Percentiles rank a stretch among this genome's conserved stretches.
Evolutionary conservation across 192 early-diverging fungal species (phyloP).

Genomic region (Coemansia sp.): DNA sequence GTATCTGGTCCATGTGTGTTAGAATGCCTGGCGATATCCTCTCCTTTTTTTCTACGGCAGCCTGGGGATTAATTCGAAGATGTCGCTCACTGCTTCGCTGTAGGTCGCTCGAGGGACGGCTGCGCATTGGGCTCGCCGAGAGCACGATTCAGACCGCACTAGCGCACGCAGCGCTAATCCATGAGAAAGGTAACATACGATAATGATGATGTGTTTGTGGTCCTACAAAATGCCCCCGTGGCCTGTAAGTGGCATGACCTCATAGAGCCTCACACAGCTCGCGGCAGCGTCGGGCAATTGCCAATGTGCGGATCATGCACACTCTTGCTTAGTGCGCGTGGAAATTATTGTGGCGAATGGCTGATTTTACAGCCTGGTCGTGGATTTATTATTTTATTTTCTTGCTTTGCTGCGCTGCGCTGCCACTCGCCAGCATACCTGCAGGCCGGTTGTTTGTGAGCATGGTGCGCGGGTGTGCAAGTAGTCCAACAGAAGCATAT

Average conservation of each 20-base stretch:
- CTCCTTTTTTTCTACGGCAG: background rate
- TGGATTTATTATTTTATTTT: constrained; percentile 3
- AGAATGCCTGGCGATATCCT: no score
- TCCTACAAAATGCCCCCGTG: background rate
- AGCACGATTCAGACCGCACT: constrained; percentile 87
- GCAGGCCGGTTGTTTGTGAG: background rate
- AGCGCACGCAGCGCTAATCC: constrained; percentile 79
- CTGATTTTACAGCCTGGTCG: background rate
- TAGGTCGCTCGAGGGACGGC: constrained; percentile 78
- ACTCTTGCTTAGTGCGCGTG: constrained; percentile 3
- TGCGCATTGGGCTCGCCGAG: constrained; percentile 96
- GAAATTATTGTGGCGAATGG: constrained; percentile 23
- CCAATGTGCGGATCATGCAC: background rate
- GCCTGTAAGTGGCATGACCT: background rate
- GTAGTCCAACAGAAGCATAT: background rate
- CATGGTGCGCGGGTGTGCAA: background rate
- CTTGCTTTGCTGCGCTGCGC: background rate
- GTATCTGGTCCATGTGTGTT: background rate
- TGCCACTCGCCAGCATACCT: background rate
- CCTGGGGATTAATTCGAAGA: no score
- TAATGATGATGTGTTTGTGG: constrained; percentile 2
- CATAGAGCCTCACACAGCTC: background rate
- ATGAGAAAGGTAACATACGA: constrained; percentile 56
- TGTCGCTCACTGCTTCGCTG: no score
- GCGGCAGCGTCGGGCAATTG: background rate